Percentiles rank a stretch among this genome's conserved stretches.
These are phyloP conservation scores for Buxus sempervirens DNA, from an alignment of 164 flowering plant genomes.

Conservation along the genomic window DNA sequence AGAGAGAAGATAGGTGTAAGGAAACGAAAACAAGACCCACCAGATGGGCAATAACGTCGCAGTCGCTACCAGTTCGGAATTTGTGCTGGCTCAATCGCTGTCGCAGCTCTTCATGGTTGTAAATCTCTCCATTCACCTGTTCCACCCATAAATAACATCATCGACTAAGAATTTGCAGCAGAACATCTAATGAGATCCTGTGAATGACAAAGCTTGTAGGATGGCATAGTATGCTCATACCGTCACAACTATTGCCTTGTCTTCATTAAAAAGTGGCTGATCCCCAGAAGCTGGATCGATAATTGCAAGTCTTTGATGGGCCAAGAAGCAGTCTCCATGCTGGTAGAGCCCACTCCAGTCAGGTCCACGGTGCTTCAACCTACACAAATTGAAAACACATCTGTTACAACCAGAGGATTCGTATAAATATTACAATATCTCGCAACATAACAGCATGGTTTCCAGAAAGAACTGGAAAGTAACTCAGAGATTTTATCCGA, in stretches of 20 bases:
- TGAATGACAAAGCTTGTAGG: neutral
- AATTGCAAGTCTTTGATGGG: constrained; percentile 90
- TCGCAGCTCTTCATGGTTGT: constrained; percentile 88
- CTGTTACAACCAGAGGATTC: neutral
- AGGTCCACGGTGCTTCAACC: constrained; percentile 98
- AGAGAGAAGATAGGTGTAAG: no score
- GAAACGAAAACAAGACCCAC: constrained; percentile 29
- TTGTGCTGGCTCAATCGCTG: constrained; percentile 58
- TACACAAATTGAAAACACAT: constrained; percentile 9
- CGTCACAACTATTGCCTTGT: constrained; percentile 76
- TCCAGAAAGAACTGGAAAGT: no score
- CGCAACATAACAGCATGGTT: no score
- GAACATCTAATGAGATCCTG: neutral
- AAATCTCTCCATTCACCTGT: constrained; percentile 97
- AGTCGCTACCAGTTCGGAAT: constrained; percentile 87
- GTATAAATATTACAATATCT: no score
- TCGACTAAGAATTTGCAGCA: neutral
- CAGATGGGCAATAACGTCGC: constrained; percentile 95
- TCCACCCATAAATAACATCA: neutral
- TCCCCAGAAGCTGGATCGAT: constrained; percentile 97
- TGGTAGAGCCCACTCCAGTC: constrained; percentile 98
- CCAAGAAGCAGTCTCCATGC: constrained; percentile 63
- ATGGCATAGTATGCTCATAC: constrained; percentile 25
- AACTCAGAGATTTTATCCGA: no score
- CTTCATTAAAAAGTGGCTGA: constrained; percentile 90